Evolutionary conservation across 345 rosid genomes (phyloP), one percentile per base, ranked within the genome.

Genomic region (Hevea brasiliensis): DNA sequence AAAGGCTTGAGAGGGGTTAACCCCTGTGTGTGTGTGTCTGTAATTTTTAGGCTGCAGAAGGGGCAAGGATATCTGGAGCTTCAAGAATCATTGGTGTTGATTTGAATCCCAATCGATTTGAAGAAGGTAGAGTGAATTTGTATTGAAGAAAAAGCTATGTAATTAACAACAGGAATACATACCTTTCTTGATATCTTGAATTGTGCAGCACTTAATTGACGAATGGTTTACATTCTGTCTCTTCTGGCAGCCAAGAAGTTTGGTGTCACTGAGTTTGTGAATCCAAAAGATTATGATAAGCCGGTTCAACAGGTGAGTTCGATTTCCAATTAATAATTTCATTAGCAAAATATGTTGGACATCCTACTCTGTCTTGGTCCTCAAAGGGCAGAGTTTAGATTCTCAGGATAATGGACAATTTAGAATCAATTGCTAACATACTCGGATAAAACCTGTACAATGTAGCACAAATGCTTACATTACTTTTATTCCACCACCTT

Each of bases 31-130:
- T 66, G 8, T 54, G 3, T 51, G 1, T 23, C 0, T 21, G n/a
- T n/a, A 8, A 60, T 35, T 48, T 65, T 26, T 53, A 87, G 89
- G 97, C 97, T 82, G 90, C 88, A 12, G 97, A 91, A 80, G 94
- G 97, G n/a, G 97, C 97, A 59, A 83, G 94, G 61, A 55, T 91
- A 0, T 65, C 83, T 10, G 92, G 91, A 58, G 94, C 94, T 68
- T 79, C 83, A 8, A 87, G 91, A 84, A 79, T 91, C 68, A 88
- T 91, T 70, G 97, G 97, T 70, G 87, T 91, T 67, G 97, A 91
- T 81, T 84, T 91, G 68, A 89, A 91, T 73, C 51, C 97, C 1
- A 67, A 17, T 6, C 86, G 87, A 74, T 89, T 91, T 48, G 77
- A 82, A 0, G 72, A 77, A 76, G 91, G 94, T 84, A 73, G 8